Evolutionary conservation across 345 rosid species (phyloP).

Genomic region (Populus simonii): DNA sequence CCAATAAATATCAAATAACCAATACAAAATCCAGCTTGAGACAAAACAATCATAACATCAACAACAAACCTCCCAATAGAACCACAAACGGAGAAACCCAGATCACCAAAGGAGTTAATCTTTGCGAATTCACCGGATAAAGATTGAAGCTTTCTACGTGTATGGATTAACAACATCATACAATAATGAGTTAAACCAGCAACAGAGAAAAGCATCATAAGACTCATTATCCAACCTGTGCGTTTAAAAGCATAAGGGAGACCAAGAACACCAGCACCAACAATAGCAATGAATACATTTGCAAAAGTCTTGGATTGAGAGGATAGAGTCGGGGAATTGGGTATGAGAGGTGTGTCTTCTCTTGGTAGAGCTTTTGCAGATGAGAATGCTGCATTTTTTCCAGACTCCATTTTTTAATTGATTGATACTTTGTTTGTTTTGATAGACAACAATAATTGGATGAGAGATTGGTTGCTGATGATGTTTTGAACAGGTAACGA

Average conservation of each 20-base stretch:
- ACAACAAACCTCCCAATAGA: constrained; percentile 57
- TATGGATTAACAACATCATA: constrained; percentile 75
- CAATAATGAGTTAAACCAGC: constrained; percentile 54
- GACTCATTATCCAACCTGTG: constrained; percentile 79
- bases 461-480: background rate
- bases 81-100: constrained; percentile 79
- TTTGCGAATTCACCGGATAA: constrained; percentile 33
- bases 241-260: constrained; percentile 86
- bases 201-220: constrained; percentile 59
- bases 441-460: background rate
- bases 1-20: constrained; percentile 79
- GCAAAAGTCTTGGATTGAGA: constrained; percentile 77
- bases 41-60: constrained; percentile 61
- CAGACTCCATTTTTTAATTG: constrained; percentile 42
- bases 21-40: constrained; percentile 82
- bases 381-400: constrained; percentile 34
- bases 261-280: constrained; percentile 88
- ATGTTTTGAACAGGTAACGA: background rate
- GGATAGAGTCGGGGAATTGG: constrained; percentile 41
- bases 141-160: constrained; percentile 72
- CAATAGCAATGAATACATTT: constrained; percentile 81
- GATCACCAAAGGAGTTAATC: constrained; percentile 73
- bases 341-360: constrained; percentile 76
- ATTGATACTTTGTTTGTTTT: background rate
- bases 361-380: constrained; percentile 32